Percentiles rank a stretch among this genome's conserved stretches.
Conservation (phyloP, 257 asterid genomes). For the Lavandula angustifolia region DNA sequence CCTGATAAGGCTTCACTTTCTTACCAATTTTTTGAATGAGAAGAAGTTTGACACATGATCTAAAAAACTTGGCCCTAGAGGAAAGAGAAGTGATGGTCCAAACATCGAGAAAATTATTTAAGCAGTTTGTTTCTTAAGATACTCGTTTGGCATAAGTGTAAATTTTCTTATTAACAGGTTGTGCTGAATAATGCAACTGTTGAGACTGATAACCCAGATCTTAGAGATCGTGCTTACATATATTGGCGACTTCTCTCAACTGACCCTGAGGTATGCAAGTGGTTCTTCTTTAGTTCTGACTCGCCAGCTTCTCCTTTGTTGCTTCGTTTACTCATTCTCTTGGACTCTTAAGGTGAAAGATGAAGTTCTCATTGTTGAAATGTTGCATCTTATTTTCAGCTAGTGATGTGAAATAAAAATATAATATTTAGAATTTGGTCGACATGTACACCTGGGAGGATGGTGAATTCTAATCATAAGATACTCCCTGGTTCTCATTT, state of each 20-base stretch:
- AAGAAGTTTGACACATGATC: slow-evolving; percentile 6
- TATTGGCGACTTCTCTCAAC: slow-evolving; percentile 99
- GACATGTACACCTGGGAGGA: slow-evolving; percentile 8
- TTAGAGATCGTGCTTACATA: slow-evolving; percentile 98
- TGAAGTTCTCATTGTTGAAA: slow-evolving; percentile 16
- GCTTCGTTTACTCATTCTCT: slow-evolving; percentile 22
- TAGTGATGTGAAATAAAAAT: slow-evolving; percentile 13
- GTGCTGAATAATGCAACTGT: slow-evolving; percentile 97
- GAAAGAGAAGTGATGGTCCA: slow-evolving; percentile 2
- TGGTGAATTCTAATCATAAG: neutral
- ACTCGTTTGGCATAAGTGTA: slow-evolving; percentile 19
- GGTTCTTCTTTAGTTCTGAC: slow-evolving; percentile 22
- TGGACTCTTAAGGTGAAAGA: slow-evolving; percentile 23
- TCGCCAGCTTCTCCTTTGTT: slow-evolving; percentile 23
- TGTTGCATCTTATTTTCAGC: slow-evolving; percentile 26
- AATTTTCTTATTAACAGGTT: slow-evolving; percentile 53
- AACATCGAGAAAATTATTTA: slow-evolving; percentile 6
- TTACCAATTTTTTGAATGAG: neutral
- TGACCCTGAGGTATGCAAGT: slow-evolving; percentile 88
- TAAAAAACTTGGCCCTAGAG: slow-evolving; percentile 4
- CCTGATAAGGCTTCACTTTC: neutral
- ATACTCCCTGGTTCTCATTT: neutral
- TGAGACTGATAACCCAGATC: slow-evolving; percentile 98
- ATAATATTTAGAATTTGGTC: slow-evolving; percentile 12
- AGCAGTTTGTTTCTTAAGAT: neutral